These are phyloP conservation scores for Fulvia fulva DNA, from an alignment of 2,329 filamentous ascomycete genomes.

Conservation along the genomic window DNA sequence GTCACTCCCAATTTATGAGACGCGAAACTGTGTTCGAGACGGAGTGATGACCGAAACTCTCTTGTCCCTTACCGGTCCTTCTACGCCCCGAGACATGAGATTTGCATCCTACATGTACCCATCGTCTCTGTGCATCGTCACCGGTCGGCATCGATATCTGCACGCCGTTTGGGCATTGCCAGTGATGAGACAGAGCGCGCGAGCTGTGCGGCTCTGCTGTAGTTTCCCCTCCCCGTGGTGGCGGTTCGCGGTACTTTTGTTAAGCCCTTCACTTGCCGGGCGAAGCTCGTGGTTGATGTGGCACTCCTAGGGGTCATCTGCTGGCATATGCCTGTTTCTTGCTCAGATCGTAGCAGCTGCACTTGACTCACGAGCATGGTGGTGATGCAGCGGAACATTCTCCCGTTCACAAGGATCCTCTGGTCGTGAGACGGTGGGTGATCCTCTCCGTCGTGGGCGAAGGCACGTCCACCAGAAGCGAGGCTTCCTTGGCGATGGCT, in stretches of 20 bases:
- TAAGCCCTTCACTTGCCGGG: neutral
- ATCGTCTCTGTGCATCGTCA: neutral
- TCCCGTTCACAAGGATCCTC: neutral
- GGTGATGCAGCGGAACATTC: neutral
- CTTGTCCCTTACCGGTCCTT: neutral
- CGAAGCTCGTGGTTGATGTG: constrained; percentile 3
- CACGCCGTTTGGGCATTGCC: neutral
- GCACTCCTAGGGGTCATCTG: neutral
- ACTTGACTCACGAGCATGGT: neutral
- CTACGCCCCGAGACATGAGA: neutral
- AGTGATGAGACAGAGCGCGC: neutral
- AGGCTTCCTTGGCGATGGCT: neutral
- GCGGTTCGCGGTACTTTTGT: neutral
- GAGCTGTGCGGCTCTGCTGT: constrained; percentile 7
- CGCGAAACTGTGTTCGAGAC: neutral
- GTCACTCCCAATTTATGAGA: neutral
- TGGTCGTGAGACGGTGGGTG: neutral
- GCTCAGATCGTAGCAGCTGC: neutral
- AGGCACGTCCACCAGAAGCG: neutral
- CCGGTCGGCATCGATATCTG: neutral
- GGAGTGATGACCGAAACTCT: neutral
- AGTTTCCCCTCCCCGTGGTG: neutral
- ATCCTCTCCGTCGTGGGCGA: neutral
- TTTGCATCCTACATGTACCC: too few relatives aligned
- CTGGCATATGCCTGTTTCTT: constrained; percentile 1